A percentile compares a stretch with the other conserved stretches of the same genome.
Conservation (phyloP, 2,329 filamentous ascomycete species). For the Chaetomiaceae sp. region DNA sequence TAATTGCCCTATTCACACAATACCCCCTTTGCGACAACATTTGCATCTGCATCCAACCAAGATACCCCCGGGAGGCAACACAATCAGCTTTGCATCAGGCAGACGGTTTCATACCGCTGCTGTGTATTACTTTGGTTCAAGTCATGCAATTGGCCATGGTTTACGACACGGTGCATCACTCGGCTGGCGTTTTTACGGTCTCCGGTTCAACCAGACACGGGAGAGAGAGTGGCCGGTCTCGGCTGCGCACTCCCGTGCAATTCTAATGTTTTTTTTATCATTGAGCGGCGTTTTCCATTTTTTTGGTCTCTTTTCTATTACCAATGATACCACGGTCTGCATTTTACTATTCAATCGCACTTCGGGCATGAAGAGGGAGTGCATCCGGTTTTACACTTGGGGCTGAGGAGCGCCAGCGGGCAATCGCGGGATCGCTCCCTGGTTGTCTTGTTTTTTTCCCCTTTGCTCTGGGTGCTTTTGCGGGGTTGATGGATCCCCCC, state of each 20-base stretch:
- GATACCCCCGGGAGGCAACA: conserved; percentile 23
- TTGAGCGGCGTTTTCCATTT: conserved; percentile 17
- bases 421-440: conserved; percentile 5
- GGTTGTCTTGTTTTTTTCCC: background rate
- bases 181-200: conserved; percentile 21
- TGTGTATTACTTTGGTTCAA: conserved; percentile 25
- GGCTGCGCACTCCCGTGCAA: background rate
- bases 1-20: conserved; percentile 5
- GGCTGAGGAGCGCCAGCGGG: conserved; percentile 8
- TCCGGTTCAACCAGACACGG: background rate
- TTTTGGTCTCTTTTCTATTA: no score
- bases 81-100: conserved; percentile 16
- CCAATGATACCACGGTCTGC: conserved; percentile 27
- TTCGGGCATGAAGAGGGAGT: conserved; percentile 4
- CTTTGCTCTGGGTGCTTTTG: background rate
- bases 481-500: background rate
- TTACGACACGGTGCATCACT: conserved; percentile 25
- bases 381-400: conserved; percentile 14
- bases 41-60: background rate
- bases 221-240: background rate
- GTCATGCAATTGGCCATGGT: conserved; percentile 18
- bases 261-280: conserved; percentile 7
- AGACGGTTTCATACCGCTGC: conserved; percentile 22
- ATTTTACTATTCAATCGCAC: conserved; percentile 6
- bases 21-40: conserved; percentile 4